Evolutionary conservation across 352 stramenopile species (phyloP), one percentile per base, ranked within the genome.

Genomic region (Globisporangium canariense): DNA sequence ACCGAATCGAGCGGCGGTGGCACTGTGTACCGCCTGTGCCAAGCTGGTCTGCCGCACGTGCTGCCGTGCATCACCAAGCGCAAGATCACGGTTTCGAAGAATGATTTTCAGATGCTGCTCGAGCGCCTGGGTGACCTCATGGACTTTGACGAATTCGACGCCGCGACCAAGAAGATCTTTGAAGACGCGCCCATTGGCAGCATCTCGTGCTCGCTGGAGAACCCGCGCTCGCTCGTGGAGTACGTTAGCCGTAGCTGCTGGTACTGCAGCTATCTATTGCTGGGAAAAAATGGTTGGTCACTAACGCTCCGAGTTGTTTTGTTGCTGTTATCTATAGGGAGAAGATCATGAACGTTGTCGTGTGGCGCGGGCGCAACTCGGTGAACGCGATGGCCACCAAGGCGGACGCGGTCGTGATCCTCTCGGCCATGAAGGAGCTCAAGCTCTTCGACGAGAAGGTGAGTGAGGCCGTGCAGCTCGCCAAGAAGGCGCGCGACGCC

Each of bases 11-110:
- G 67, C 1, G 75, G 85, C 16, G 77, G 83, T 51, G 81, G 75
- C 13, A 89, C 87, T 52, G 80, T 86, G 16, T 98, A 96, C 76
- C 91, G 93, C 13, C 68, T 98, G 20, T 97, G 87, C 61, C 91
- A 98, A 63, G 83, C 92, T 7, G 91, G 92, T 34, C 58, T 98
- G 25, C 69, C 73, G 20, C 80, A 97, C 62, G 77, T 96, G n/a
- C 75, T 97, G 45, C 88, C 89, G 18, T 92, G 83, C 71, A 90
- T 94, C 77, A 77, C 60, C 64, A 73, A 79, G 51, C 83, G 88
- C 55, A 93, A 89, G 63, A 68, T 78, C 6, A 71, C 70, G 14
- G 83, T 96, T 20, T 84, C 77, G 22, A 57, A 73, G 13, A 78
- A 72, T 18, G 88, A 96, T 50, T 88, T 96, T 62, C 88, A 96